Conservation (phyloP, 2,329 filamentous ascomycete species). For the Fusarium sp. region DNA sequence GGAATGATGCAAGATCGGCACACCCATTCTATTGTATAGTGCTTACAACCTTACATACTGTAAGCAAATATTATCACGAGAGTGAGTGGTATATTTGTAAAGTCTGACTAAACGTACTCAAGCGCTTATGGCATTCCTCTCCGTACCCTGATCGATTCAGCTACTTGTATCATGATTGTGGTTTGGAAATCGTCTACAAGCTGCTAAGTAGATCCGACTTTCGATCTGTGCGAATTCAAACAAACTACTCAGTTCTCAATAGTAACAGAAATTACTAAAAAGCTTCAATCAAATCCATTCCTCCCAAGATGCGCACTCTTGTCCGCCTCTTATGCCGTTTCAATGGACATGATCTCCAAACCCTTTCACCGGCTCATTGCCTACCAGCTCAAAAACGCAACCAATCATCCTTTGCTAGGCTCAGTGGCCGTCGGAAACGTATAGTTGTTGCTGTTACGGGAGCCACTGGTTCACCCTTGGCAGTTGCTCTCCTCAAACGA, state of each 20-base stretch:
- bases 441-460: not conserved
- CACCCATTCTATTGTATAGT: not conserved
- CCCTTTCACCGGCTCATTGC: rapidly evolving
- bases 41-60: not conserved
- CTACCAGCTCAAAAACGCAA: not conserved
- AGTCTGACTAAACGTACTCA: not conserved
- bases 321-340: not conserved
- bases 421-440: not conserved
- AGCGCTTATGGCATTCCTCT: not conserved
- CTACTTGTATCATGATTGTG: not conserved
- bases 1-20: not conserved
- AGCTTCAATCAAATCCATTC: rapidly evolving
- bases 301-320: not conserved
- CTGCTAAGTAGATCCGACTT: not conserved
- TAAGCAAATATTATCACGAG: too few species aligned
- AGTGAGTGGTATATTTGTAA: not conserved
- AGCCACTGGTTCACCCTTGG: not conserved
- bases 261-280: too few species aligned
- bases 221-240: not conserved
- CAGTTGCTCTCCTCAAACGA: not conserved
- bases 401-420: rapidly evolving
- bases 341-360: too few species aligned
- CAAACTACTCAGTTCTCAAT: rapidly evolving
- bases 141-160: not conserved
- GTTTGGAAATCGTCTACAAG: not conserved